These are phyloP conservation scores for Colletotrichum musae DNA, from an alignment of 2,329 filamentous ascomycete genomes.

Conservation along the genomic window DNA sequence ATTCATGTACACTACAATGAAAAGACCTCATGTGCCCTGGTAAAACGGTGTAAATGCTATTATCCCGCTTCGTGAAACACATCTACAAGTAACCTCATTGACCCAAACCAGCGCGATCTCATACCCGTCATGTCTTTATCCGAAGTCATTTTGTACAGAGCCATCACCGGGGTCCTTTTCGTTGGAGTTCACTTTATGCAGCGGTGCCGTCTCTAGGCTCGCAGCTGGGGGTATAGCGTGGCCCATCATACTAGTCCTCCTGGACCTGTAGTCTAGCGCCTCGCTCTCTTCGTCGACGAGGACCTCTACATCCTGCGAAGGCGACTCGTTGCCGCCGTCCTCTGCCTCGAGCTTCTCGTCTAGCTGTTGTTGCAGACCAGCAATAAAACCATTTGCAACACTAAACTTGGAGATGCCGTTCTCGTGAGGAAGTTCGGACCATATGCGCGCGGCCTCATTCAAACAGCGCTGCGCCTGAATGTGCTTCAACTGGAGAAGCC, in stretches of 20 bases:
- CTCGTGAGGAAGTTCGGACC: slow-evolving; percentile 64
- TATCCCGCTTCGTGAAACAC: slow-evolving; percentile 31
- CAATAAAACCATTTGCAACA: slow-evolving; percentile 66
- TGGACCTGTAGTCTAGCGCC: slow-evolving; percentile 66
- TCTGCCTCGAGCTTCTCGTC: slow-evolving; percentile 61
- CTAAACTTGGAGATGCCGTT: slow-evolving; percentile 67
- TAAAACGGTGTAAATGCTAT: slow-evolving; percentile 31
- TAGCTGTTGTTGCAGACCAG: slow-evolving; percentile 64
- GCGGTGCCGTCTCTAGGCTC: slow-evolving; percentile 66
- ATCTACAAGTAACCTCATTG: slow-evolving; percentile 17
- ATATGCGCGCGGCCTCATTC: slow-evolving; percentile 74
- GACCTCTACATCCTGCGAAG: slow-evolving; percentile 53
- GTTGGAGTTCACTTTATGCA: slow-evolving; percentile 48
- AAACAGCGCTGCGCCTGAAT: slow-evolving; percentile 85
- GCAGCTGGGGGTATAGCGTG: slow-evolving; percentile 54
- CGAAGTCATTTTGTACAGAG: slow-evolving; percentile 43
- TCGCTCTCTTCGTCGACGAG: slow-evolving; percentile 67
- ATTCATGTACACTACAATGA: too few species aligned
- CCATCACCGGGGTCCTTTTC: slow-evolving; percentile 33
- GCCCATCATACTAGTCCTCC: slow-evolving; percentile 69
- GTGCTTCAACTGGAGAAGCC: slow-evolving; percentile 83
- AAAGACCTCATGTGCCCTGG: background rate
- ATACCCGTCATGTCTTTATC: slow-evolving; percentile 28
- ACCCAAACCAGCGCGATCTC: background rate
- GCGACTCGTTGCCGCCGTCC: slow-evolving; percentile 45